A percentile compares a stretch with the other conserved stretches of the same genome.
Conservation (phyloP, 768 basidiomycete genomes). For the Tephrocybe sp. region DNA sequence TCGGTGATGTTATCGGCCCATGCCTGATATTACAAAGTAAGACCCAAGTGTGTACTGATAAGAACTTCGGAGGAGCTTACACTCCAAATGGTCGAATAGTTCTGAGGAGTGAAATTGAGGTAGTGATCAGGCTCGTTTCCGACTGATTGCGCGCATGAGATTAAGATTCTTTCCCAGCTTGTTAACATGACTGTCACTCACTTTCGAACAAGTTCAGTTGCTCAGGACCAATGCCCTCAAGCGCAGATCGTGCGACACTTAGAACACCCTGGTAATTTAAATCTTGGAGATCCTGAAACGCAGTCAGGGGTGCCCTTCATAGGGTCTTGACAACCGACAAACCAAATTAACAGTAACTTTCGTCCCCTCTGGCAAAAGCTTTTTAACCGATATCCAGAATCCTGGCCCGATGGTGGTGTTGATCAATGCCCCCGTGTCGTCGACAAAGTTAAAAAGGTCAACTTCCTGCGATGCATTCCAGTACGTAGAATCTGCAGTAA, state of each 20-base stretch:
- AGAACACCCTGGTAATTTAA: conserved; percentile 40
- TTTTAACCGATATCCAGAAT: conserved; percentile 44
- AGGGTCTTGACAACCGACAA: conserved; percentile 6
- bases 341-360: conserved; percentile 46
- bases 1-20: conserved; percentile 48
- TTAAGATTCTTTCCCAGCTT: neutral
- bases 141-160: conserved; percentile 26
- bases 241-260: conserved; percentile 39
- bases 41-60: neutral
- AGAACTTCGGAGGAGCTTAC: conserved; percentile 22
- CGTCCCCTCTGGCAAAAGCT: conserved; percentile 42
- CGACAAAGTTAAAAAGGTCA: conserved; percentile 42
- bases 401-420: conserved; percentile 51
- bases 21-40: conserved; percentile 24
- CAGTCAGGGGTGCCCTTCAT: neutral
- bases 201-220: conserved; percentile 46
- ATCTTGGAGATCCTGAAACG: conserved; percentile 41
- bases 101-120: conserved; percentile 36
- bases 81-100: conserved; percentile 43
- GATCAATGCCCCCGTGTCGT: conserved; percentile 36
- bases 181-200: conserved; percentile 14
- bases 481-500: conserved; percentile 52
- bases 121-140: conserved; percentile 59
- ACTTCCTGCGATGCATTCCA: conserved; percentile 40
- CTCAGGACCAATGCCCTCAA: conserved; percentile 30